Percentiles rank a stretch among this genome's conserved stretches.
Conservation (phyloP, 2,329 filamentous ascomycete species). For the Davidsoniella eucalypti region DNA sequence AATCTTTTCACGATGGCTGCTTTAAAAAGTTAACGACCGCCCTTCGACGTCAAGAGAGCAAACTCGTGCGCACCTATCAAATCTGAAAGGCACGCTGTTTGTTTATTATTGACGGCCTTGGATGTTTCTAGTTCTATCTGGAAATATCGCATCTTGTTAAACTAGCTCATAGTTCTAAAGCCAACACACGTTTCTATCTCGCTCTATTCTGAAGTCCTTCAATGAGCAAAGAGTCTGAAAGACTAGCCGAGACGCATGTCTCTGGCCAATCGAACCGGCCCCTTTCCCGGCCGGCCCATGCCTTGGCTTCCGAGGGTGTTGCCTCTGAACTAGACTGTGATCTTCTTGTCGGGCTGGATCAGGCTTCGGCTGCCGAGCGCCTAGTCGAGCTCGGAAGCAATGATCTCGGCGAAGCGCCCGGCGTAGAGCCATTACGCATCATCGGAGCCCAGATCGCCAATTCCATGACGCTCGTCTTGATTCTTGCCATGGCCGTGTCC, state of each 20-base stretch:
- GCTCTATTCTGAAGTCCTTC: neutral
- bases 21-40: too few species aligned
- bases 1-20: too few species aligned
- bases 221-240: slow-evolving; percentile 1
- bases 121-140: too few species aligned
- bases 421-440: slow-evolving; percentile 40
- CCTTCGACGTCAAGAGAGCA: too few species aligned
- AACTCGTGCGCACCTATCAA: too few species aligned
- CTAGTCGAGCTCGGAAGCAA: slow-evolving; percentile 40
- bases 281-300: slow-evolving; percentile 40
- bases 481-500: slow-evolving; percentile 40
- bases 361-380: slow-evolving; percentile 32
- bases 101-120: too few species aligned
- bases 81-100: too few species aligned
- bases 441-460: slow-evolving; percentile 40
- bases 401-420: slow-evolving; percentile 29
- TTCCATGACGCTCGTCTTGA: slow-evolving; percentile 40
- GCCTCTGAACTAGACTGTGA: slow-evolving; percentile 36
- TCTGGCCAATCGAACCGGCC: slow-evolving; percentile 22
- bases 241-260: slow-evolving; percentile 15
- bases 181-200: neutral
- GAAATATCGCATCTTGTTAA: neutral
- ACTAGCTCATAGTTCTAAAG: neutral
- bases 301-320: slow-evolving; percentile 31
- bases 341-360: slow-evolving; percentile 35